These are phyloP conservation scores for Kalmusia sp. DNA, from an alignment of 2,329 filamentous ascomycete species.

Conservation along the genomic window DNA sequence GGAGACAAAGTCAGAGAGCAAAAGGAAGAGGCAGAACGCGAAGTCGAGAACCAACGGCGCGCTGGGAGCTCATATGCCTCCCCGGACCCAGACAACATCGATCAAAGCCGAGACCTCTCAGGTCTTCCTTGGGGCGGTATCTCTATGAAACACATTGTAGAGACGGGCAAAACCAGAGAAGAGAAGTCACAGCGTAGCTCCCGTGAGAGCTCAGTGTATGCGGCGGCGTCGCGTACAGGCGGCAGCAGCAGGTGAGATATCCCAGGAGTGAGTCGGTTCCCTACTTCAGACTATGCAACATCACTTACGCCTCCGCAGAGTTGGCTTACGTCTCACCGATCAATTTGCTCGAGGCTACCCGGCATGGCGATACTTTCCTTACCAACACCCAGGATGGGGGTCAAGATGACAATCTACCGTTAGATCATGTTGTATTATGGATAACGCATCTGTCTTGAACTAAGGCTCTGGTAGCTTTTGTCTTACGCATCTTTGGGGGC, in stretches of 20 bases:
- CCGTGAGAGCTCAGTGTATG: constrained; percentile 48
- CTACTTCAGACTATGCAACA: constrained; percentile 17
- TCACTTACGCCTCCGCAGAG: constrained; percentile 36
- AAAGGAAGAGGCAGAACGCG: constrained; percentile 70
- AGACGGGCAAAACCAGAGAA: constrained; percentile 54
- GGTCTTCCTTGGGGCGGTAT: constrained; percentile 77
- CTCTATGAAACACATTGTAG: constrained; percentile 63
- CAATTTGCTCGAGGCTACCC: constrained; percentile 48
- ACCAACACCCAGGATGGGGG: constrained; percentile 23
- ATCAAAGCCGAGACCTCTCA: constrained; percentile 61
- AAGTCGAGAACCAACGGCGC: constrained; percentile 67
- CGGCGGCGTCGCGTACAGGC: constrained; percentile 45
- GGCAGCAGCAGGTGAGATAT: constrained; percentile 49
- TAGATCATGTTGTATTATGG: constrained; percentile 7
- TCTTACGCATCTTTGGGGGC: constrained; percentile 10
- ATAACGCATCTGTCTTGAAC: constrained; percentile 9
- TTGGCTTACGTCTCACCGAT: constrained; percentile 49
- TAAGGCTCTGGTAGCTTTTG: constrained; percentile 21
- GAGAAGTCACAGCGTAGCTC: constrained; percentile 51
- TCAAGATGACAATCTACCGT: constrained; percentile 13
- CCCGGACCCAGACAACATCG: constrained; percentile 64
- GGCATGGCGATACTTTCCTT: constrained; percentile 35
- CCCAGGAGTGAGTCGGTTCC: constrained; percentile 34
- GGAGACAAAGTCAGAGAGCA: constrained; percentile 74
- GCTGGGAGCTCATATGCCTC: constrained; percentile 71